A percentile compares a stretch with the other conserved stretches of the same genome.
Evolutionary conservation across 164 flowering plant genomes (phyloP).

Genomic region (Euptelea pleiosperma): DNA sequence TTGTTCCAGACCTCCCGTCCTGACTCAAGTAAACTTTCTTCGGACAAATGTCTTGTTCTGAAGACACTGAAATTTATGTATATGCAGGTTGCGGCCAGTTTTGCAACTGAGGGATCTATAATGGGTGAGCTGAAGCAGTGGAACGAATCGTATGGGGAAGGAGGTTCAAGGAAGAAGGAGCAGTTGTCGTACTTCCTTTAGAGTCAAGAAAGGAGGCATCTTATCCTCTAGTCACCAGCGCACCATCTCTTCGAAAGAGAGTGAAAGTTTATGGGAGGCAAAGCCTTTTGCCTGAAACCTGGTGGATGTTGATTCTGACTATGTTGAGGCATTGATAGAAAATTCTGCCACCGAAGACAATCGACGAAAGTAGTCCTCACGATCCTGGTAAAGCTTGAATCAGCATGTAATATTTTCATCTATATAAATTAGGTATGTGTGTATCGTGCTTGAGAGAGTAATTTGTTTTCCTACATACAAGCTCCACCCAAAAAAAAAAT

Average conservation of each 20-base stretch:
- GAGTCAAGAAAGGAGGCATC: not conserved
- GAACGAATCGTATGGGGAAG: conserved; percentile 91
- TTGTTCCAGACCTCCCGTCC: not conserved
- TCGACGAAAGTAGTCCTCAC: not conserved
- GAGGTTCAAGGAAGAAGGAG: conserved; percentile 87
- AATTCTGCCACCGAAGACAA: no score
- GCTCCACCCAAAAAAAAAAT: no score
- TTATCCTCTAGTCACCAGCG: not conserved
- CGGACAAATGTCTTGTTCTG: not conserved
- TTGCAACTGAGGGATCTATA: conserved; percentile 68
- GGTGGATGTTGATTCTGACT: not conserved
- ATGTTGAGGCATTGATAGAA: not conserved
- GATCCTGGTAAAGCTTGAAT: not conserved
- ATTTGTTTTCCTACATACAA: no score
- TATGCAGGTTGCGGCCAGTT: conserved; percentile 89
- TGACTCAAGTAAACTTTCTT: not conserved
- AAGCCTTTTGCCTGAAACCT: not conserved
- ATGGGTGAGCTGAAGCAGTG: conserved; percentile 89
- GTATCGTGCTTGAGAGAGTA: conserved; percentile 1
- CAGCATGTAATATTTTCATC: not conserved
- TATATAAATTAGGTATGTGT: not conserved
- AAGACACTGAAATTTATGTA: not conserved
- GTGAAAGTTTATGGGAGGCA: not conserved
- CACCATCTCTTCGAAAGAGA: not conserved
- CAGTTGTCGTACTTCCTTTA: conserved; percentile 82